phyloP scores from a whole-genome alignment of 306 rosid species.

The Gastrolobium villosum region DNA sequence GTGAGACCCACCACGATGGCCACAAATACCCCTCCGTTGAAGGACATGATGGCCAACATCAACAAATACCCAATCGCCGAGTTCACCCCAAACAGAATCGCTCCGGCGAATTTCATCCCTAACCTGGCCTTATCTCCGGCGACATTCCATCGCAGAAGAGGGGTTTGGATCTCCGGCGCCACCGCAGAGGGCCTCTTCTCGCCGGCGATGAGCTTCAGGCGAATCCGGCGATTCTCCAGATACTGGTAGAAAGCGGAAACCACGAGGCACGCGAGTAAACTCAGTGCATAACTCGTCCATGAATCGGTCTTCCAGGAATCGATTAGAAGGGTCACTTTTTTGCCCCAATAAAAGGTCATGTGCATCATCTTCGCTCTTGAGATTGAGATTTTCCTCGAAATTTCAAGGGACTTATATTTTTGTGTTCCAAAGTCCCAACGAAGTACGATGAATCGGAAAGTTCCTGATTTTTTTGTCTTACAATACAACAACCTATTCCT shows the following conservation, averaged over 20 bases:
- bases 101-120: slow-evolving; percentile 54
- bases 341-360: slow-evolving; percentile 63
- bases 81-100: slow-evolving; percentile 73
- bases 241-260: slow-evolving; percentile 80
- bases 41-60: slow-evolving; percentile 93
- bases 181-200: slow-evolving; percentile 19
- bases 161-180: slow-evolving; percentile 54
- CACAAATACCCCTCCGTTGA: slow-evolving; percentile 82
- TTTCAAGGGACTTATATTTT: no score
- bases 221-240: slow-evolving; percentile 70
- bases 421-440: no score
- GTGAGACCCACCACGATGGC: slow-evolving; percentile 77
- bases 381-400: not conserved
- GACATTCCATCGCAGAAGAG: slow-evolving; percentile 54
- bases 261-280: slow-evolving; percentile 58
- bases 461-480: no score
- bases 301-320: slow-evolving; percentile 57
- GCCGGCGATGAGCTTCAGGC: slow-evolving; percentile 57
- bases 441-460: no score
- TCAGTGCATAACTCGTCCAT: slow-evolving; percentile 49
- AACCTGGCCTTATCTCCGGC: slow-evolving; percentile 4
- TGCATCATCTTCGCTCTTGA: slow-evolving; percentile 78
- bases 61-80: slow-evolving; percentile 82
- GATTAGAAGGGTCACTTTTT: slow-evolving; percentile 44
- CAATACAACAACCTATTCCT: no score